These are phyloP conservation scores for Metschnikowia amazonensis DNA, from an alignment of 805 yeast species.

Conservation along the genomic window DNA sequence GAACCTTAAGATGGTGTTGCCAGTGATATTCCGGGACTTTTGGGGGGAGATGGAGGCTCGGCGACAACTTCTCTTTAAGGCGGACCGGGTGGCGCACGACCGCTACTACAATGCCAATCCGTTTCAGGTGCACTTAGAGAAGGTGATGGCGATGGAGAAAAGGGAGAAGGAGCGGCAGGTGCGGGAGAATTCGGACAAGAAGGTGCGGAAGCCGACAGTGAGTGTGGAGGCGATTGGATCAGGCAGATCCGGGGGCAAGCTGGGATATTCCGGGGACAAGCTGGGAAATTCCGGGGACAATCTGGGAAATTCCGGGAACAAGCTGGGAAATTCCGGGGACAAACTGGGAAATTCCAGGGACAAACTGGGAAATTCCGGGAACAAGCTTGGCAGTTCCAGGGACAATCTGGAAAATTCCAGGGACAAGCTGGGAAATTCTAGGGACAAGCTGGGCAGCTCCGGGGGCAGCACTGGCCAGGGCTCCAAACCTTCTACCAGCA, in stretches of 20 bases:
- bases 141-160: constrained; percentile 42
- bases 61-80: constrained; percentile 47
- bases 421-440: too few species aligned
- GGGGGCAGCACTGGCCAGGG: too few species aligned
- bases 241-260: neutral
- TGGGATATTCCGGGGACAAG: too few species aligned
- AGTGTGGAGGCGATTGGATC: constrained; percentile 22
- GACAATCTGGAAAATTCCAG: too few species aligned
- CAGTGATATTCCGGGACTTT: constrained; percentile 70
- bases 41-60: constrained; percentile 72
- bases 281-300: neutral
- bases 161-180: constrained; percentile 46
- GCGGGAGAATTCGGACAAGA: constrained; percentile 46
- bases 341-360: too few species aligned
- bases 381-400: neutral
- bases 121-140: constrained; percentile 62
- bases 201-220: constrained; percentile 44
- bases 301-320: too few species aligned
- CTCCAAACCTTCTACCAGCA: too few species aligned
- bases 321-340: too few species aligned
- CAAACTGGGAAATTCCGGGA: neutral
- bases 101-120: constrained; percentile 68
- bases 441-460: too few species aligned
- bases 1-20: constrained; percentile 82
- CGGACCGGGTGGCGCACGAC: constrained; percentile 46